These are phyloP conservation scores for Phaseolus coccineus DNA, from an alignment of 331 rosid species.

Conservation along the genomic window DNA sequence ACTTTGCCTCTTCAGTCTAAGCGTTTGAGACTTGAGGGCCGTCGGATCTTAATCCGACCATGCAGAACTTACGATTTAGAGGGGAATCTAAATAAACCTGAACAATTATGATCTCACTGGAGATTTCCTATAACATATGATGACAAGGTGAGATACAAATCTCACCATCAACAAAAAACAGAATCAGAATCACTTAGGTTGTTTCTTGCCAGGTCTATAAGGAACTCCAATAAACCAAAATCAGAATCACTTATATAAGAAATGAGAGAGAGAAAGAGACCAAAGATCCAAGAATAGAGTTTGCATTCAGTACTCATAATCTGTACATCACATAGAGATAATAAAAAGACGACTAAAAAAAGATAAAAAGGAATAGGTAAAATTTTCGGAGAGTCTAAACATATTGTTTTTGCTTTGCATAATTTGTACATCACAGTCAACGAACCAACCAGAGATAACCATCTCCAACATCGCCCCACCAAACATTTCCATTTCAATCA, in stretches of 20 bases:
- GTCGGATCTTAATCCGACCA: no score
- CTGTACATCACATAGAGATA: conserved; percentile 69
- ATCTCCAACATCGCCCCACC: conserved; percentile 39
- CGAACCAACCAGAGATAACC: conserved; percentile 51
- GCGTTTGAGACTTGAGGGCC: no score
- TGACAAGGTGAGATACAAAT: no score
- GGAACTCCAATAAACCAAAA: neutral
- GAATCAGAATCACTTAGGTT: no score
- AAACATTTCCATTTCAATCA: conserved; percentile 39
- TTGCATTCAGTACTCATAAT: conserved; percentile 50
- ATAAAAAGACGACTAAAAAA: conserved; percentile 35
- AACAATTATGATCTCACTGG: no score
- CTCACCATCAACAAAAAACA: no score
- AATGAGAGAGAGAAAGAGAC: neutral
- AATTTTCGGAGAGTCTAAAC: conserved; percentile 70
- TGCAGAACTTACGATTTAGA: no score
- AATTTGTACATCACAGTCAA: conserved; percentile 67
- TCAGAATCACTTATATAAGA: neutral
- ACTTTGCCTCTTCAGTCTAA: no score
- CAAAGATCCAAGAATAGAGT: conserved; percentile 44
- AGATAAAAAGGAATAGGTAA: conserved; percentile 54
- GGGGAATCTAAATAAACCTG: no score
- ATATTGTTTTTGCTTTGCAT: conserved; percentile 30
- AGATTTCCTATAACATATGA: no score
- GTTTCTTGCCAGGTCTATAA: no score